Conservation (phyloP, 1,139 yeast genomes). For the Nakaseomyces glabratus region DNA sequence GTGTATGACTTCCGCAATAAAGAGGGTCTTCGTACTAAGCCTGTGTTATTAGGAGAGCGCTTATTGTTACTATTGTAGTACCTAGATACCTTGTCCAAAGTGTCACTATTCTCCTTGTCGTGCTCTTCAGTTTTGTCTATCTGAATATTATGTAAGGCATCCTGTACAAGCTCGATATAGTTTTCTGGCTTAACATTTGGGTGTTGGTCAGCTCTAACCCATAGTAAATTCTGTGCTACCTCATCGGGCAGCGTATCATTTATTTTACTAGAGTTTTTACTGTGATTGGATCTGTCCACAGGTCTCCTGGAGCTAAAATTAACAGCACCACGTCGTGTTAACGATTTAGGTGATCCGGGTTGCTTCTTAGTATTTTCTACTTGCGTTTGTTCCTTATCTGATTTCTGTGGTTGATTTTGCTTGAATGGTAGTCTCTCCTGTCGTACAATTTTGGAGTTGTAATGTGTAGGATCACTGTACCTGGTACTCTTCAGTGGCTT, state of each 20-base stretch:
- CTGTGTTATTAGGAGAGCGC: slow-evolving; percentile 8
- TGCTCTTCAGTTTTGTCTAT: slow-evolving; percentile 9
- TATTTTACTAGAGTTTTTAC: slow-evolving; percentile 5
- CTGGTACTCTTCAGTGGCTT: slow-evolving; percentile 8
- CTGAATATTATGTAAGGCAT: slow-evolving; percentile 65
- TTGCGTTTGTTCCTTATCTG: no score
- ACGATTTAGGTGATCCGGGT: no score
- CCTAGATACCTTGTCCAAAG: slow-evolving; percentile 1
- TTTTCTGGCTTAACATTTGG: slow-evolving; percentile 89
- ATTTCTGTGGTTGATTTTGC: no score
- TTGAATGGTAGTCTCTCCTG: background rate
- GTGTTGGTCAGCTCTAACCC: slow-evolving; percentile 92
- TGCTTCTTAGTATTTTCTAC: no score
- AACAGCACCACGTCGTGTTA: slow-evolving; percentile 14
- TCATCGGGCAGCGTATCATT: slow-evolving; percentile 7
- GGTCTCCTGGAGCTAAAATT: no score
- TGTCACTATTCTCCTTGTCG: slow-evolving; percentile 4
- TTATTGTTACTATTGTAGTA: slow-evolving; percentile 9
- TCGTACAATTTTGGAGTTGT: background rate
- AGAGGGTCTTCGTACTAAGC: slow-evolving; percentile 24
- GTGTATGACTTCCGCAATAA: slow-evolving; percentile 23
- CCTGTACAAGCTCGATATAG: slow-evolving; percentile 69
- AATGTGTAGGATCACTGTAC: slow-evolving; percentile 8
- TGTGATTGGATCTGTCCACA: slow-evolving; percentile 2
- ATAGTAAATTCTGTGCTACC: slow-evolving; percentile 38